Conservation (phyloP, 164 flowering plant species). For the Tetrastigma voinierianum region DNA sequence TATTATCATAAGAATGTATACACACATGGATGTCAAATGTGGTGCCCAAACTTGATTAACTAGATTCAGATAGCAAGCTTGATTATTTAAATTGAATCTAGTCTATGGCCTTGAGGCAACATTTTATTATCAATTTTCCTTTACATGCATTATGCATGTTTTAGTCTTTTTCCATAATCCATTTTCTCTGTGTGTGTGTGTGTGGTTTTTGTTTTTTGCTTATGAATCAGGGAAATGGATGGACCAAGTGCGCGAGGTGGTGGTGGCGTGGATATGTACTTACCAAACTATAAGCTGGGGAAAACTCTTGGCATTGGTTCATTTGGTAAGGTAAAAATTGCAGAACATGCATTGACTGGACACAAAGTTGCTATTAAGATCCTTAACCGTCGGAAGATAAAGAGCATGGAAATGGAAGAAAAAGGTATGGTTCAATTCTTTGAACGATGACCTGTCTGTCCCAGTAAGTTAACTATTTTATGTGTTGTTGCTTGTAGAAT, state of each 20-base stretch:
- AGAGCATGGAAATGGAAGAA: conserved; percentile 79
- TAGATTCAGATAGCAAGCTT: no score
- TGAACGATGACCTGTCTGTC: not conserved
- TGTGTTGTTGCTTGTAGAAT: no score
- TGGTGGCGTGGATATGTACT: conserved; percentile 35
- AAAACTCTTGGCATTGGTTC: conserved; percentile 86
- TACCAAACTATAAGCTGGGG: conserved; percentile 69
- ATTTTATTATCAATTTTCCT: no score
- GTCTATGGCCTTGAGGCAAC: no score
- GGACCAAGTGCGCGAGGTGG: conserved; percentile 40
- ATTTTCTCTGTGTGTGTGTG: not conserved
- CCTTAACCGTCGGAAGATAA: conserved; percentile 69
- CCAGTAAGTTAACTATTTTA: no score
- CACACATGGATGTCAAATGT: no score
- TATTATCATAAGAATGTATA: no score
- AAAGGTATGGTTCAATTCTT: conserved; percentile 42
- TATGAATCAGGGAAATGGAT: conserved; percentile 45
- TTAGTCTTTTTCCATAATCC: not conserved
- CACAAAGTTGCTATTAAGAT: conserved; percentile 84
- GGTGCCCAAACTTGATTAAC: no score
- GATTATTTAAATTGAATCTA: no score
- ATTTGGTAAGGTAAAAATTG: conserved; percentile 84
- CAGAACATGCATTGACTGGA: conserved; percentile 71
- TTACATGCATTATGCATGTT: not conserved
- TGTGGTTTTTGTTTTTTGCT: not conserved